Conservation (phyloP, 2,329 filamentous ascomycete genomes). For the Shiraia sp. region DNA sequence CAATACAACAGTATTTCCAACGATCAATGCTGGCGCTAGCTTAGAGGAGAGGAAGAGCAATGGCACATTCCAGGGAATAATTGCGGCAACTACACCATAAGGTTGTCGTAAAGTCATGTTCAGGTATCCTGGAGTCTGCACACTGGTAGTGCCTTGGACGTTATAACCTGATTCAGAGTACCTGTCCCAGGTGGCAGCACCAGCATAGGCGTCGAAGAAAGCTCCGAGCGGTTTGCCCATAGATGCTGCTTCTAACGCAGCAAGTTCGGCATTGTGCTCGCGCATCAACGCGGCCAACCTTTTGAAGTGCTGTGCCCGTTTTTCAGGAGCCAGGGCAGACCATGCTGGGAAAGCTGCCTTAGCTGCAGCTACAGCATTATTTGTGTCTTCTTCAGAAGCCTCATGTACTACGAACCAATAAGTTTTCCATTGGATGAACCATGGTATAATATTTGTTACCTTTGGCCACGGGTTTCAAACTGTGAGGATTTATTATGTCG, state of each 20-base stretch:
- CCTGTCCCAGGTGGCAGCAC: constrained; percentile 80
- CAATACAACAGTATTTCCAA: constrained; percentile 39
- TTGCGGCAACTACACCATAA: constrained; percentile 76
- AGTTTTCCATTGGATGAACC: not conserved
- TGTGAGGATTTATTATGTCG: constrained; percentile 78
- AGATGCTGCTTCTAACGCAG: constrained; percentile 79
- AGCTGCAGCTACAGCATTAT: constrained; percentile 72
- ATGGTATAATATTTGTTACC: constrained; percentile 51
- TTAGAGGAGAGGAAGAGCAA: constrained; percentile 33
- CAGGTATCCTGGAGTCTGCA: constrained; percentile 36
- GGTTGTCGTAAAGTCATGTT: constrained; percentile 80
- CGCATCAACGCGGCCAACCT: constrained; percentile 76
- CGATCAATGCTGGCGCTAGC: constrained; percentile 35
- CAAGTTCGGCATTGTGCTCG: constrained; percentile 79
- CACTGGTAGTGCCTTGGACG: constrained; percentile 79
- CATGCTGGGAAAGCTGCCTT: constrained; percentile 73
- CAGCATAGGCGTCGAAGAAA: constrained; percentile 75
- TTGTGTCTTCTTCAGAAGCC: constrained; percentile 56
- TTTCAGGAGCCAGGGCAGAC: constrained; percentile 53
- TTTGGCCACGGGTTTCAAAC: constrained; percentile 78
- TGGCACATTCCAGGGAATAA: constrained; percentile 64
- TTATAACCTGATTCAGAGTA: constrained; percentile 73
- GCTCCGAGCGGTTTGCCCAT: constrained; percentile 84
- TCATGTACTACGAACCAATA: constrained; percentile 32
- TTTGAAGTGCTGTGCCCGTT: constrained; percentile 35